Percentiles rank a stretch among this genome's conserved stretches.
These are phyloP conservation scores for Fabrea salina DNA, from an alignment of 169 alveolate genomes.

Conservation along the genomic window DNA sequence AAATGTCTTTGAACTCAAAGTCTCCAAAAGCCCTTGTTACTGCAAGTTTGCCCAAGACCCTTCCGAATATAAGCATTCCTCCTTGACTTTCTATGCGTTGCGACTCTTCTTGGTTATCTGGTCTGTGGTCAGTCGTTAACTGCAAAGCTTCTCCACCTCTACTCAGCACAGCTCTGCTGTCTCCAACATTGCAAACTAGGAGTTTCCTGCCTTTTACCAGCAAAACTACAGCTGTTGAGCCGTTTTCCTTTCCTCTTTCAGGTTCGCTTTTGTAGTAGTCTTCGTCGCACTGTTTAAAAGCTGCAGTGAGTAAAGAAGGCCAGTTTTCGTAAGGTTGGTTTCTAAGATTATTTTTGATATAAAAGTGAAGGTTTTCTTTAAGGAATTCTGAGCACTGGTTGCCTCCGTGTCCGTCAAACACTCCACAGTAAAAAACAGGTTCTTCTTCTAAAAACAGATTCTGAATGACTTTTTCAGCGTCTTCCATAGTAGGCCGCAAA, in stretches of 20 bases:
- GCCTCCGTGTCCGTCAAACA: slow-evolving; percentile 74
- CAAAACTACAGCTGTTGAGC: slow-evolving; percentile 66
- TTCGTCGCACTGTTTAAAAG: slow-evolving; percentile 42
- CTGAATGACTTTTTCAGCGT: slow-evolving; percentile 40
- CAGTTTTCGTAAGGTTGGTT: not conserved
- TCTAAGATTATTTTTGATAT: slow-evolving; percentile 21
- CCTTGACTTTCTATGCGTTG: slow-evolving; percentile 71
- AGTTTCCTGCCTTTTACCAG: slow-evolving; percentile 41
- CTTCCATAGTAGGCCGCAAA: slow-evolving; percentile 55
- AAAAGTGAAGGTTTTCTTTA: slow-evolving; percentile 36
- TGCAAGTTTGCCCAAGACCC: slow-evolving; percentile 79
- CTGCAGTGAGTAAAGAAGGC: slow-evolving; percentile 10
- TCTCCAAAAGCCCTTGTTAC: slow-evolving; percentile 89
- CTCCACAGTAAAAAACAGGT: slow-evolving; percentile 46
- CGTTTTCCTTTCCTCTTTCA: slow-evolving; percentile 33
- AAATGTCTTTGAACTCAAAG: slow-evolving; percentile 58
- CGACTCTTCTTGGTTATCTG: slow-evolving; percentile 51
- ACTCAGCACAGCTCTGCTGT: slow-evolving; percentile 70
- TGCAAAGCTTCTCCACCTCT: slow-evolving; percentile 64
- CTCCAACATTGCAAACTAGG: slow-evolving; percentile 76
- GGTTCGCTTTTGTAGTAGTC: slow-evolving; percentile 23
- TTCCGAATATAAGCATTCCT: slow-evolving; percentile 73
- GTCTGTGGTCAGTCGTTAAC: slow-evolving; percentile 73
- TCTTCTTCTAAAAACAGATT: slow-evolving; percentile 43
- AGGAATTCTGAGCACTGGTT: slow-evolving; percentile 50